These are phyloP conservation scores for Cercophora samala DNA, from an alignment of 495 filamentous ascomycete species.

Conservation along the genomic window DNA sequence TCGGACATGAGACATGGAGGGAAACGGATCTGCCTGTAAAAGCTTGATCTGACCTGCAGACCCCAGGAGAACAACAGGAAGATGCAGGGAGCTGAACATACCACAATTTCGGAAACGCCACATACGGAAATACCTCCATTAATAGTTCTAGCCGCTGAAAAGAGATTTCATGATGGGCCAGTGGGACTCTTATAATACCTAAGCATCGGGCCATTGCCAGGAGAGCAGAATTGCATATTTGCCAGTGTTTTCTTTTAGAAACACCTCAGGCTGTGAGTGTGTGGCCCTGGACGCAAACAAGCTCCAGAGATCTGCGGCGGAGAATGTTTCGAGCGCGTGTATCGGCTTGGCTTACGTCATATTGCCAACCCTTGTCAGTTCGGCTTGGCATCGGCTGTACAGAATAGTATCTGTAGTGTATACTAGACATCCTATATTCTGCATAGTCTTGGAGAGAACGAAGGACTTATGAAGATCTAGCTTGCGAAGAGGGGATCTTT, in stretches of 20 bases:
- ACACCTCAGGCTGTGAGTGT: too few species aligned
- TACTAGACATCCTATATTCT: too few species aligned
- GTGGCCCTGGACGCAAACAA: background rate
- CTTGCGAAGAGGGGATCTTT: too few species aligned
- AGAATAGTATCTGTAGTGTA: too few species aligned
- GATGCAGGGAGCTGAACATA: background rate
- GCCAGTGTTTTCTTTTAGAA: too few species aligned
- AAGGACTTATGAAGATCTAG: too few species aligned
- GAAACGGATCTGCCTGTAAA: too few species aligned
- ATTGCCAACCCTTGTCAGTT: background rate
- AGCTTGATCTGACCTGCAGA: background rate
- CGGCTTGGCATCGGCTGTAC: too few species aligned
- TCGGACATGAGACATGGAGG: background rate
- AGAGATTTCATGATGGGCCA: background rate
- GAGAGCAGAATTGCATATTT: background rate
- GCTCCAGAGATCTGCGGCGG: background rate
- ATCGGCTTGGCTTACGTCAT: conserved; percentile 6
- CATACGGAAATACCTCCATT: background rate
- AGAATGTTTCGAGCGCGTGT: background rate
- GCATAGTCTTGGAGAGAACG: too few species aligned
- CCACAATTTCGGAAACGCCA: background rate
- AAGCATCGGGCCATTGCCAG: background rate
- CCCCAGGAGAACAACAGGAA: background rate
- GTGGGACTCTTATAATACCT: background rate
- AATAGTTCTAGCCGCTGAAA: background rate